Evolutionary conservation across 257 asterid species (phyloP).

Genomic region (Przewalskia tangutica): DNA sequence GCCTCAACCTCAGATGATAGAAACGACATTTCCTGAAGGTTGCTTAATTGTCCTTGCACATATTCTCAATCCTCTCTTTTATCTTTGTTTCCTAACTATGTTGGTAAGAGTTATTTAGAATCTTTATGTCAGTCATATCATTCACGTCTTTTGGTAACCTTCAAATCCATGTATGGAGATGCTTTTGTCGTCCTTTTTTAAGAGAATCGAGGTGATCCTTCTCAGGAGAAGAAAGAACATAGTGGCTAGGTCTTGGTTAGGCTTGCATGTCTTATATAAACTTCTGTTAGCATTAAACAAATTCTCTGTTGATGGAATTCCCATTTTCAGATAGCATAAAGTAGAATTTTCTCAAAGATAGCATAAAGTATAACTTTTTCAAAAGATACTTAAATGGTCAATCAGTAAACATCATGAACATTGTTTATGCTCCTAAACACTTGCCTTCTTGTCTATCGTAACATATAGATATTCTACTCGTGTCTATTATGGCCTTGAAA

Average conservation of each 20-base stretch:
- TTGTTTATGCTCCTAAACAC: not conserved
- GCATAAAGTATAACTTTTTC: not conserved
- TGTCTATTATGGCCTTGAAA: not conserved
- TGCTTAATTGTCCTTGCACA: not conserved
- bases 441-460: not conserved
- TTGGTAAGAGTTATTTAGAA: not conserved
- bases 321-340: not conserved
- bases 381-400: not conserved
- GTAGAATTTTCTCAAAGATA: not conserved
- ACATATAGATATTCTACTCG: not conserved
- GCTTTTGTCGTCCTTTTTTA: not conserved
- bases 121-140: not conserved
- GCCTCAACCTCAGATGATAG: constrained; percentile 8
- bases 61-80: not conserved
- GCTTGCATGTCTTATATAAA: no score
- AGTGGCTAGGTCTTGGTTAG: not conserved
- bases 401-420: not conserved
- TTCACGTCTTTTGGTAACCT: not conserved
- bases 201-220: not conserved
- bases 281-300: not conserved
- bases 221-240: not conserved
- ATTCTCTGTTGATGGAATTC: not conserved
- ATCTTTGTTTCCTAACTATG: not conserved
- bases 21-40: constrained; percentile 33
- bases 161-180: not conserved